phyloP scores from a whole-genome alignment of 306 rosid species.

The Hippophae tibetana region DNA sequence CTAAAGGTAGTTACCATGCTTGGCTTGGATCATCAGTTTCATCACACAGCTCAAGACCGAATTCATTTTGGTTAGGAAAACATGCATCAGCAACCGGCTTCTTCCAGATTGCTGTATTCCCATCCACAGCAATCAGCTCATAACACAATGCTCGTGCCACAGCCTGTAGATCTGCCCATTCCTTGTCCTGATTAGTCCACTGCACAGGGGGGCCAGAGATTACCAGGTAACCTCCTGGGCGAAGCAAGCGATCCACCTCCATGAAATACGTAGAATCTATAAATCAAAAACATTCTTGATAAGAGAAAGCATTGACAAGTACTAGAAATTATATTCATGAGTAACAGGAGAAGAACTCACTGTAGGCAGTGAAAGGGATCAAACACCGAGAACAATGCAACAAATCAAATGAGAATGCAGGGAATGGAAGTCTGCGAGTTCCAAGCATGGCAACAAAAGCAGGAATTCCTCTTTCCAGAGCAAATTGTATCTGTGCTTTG shows the following conservation, averaged over 20 bases:
- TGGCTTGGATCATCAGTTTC: constrained; percentile 65
- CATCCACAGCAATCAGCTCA: constrained; percentile 84
- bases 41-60: constrained; percentile 65
- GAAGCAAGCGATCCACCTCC: constrained; percentile 93
- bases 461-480: constrained; percentile 92
- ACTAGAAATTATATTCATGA: constrained; percentile 7
- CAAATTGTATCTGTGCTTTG: constrained; percentile 94
- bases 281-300: constrained; percentile 19
- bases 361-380: constrained; percentile 91
- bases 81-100: constrained; percentile 66
- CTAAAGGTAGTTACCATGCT: constrained; percentile 61
- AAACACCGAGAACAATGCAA: constrained; percentile 95
- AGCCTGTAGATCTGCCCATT: constrained; percentile 95
- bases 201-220: constrained; percentile 98
- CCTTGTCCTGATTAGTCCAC: constrained; percentile 97
- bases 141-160: constrained; percentile 92
- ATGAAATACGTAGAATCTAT: constrained; percentile 91
- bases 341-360: constrained; percentile 42
- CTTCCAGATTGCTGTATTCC: constrained; percentile 91
- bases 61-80: constrained; percentile 79
- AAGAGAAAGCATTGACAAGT: constrained; percentile 17
- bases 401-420: constrained; percentile 84
- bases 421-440: constrained; percentile 90
- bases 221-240: constrained; percentile 86
- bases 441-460: constrained; percentile 99